These are phyloP conservation scores for Eutypa lata DNA, from an alignment of 2,329 filamentous ascomycete genomes.

Conservation along the genomic window DNA sequence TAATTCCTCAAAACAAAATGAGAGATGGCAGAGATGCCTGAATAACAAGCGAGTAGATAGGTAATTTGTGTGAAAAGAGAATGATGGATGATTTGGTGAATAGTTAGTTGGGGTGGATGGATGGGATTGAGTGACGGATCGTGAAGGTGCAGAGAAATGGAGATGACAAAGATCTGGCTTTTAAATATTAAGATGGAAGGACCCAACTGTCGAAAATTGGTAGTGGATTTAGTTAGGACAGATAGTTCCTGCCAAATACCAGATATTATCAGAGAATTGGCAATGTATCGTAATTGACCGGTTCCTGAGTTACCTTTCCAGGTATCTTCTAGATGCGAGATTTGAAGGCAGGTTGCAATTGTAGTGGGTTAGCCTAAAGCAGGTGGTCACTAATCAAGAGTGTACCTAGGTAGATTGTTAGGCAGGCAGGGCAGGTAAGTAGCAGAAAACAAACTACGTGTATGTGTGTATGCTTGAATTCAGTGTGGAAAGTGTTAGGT, in stretches of 20 bases:
- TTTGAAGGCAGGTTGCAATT: too few species aligned
- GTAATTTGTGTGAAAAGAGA: conserved; percentile 16
- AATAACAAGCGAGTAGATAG: conserved; percentile 27
- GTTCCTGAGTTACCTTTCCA: too few species aligned
- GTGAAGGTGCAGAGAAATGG: conserved; percentile 5
- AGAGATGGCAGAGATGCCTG: conserved; percentile 27
- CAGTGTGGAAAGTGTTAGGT: not conserved
- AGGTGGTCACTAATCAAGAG: too few species aligned
- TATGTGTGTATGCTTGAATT: not conserved
- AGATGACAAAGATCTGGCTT: conserved; percentile 14
- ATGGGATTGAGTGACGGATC: conserved; percentile 2
- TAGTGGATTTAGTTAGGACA: not conserved
- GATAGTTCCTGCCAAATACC: conserved; percentile 3
- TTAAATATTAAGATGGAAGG: conserved; percentile 10
- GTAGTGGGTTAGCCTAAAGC: not conserved
- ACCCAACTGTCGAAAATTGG: not conserved
- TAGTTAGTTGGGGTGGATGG: not conserved
- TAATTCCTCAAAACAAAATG: conserved; percentile 22
- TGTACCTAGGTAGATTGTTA: too few species aligned
- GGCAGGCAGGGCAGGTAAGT: not conserved
- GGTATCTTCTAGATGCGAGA: too few species aligned
- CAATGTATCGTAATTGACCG: too few species aligned
- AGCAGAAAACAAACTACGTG: not conserved
- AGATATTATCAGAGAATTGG: not conserved
- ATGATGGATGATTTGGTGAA: conserved; percentile 1